phyloP scores from a whole-genome alignment of 176 grass and related monocot genomes.

The Bromus sterilis region DNA sequence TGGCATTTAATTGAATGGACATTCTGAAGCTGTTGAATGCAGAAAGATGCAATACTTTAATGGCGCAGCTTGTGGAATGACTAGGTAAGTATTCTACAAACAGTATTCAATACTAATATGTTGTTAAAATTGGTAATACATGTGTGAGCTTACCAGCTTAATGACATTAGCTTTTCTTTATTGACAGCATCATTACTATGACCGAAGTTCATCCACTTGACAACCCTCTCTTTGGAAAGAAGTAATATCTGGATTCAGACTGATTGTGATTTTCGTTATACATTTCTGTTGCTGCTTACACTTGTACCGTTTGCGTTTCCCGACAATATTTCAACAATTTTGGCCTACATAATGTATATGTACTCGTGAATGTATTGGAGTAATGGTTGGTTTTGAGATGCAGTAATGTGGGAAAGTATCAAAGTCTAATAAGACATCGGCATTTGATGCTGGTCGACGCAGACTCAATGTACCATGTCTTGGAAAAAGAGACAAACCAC shows the following conservation, averaged over 20 bases:
- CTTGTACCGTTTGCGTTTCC: neutral
- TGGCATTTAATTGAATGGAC: neutral
- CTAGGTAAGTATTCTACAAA: constrained; percentile 13
- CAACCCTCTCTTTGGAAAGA: neutral
- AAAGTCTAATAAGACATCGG: neutral
- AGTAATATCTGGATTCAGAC: neutral
- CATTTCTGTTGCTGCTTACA: neutral
- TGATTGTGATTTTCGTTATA: neutral
- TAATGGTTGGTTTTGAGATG: neutral
- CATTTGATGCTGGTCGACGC: too few relatives aligned
- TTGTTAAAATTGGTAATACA: neutral
- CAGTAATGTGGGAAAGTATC: neutral
- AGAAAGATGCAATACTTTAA: neutral
- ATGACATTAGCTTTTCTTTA: neutral
- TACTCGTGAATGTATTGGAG: neutral
- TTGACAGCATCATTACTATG: constrained; percentile 10
- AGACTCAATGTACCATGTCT: neutral
- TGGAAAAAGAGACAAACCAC: neutral
- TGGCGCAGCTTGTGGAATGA: neutral
- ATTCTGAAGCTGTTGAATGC: constrained; percentile 7
- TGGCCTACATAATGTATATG: neutral
- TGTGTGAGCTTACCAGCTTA: neutral
- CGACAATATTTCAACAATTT: neutral
- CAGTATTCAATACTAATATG: neutral
- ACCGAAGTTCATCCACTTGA: neutral